phyloP scores from a whole-genome alignment of 225 moss, liverwort and hornwort species.

The Anthoceros angustus region DNA sequence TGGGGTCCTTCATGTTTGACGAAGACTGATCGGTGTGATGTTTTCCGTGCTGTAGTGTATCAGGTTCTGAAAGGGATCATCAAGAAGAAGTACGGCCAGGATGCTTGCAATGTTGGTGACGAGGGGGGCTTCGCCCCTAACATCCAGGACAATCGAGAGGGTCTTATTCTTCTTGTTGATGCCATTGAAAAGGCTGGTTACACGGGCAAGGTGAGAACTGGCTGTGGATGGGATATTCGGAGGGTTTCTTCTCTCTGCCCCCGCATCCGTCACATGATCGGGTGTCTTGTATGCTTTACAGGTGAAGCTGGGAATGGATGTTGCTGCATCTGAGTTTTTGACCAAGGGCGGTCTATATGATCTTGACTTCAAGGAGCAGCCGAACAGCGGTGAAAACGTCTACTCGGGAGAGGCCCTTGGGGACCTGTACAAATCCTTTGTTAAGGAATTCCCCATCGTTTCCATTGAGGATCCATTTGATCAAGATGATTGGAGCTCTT shows the following conservation, averaged over 20 bases:
- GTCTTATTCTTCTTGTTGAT: slow-evolving; percentile 68
- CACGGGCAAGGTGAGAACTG: slow-evolving; percentile 46
- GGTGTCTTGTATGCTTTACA: background rate
- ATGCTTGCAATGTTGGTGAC: slow-evolving; percentile 40
- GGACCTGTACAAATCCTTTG: slow-evolving; percentile 83
- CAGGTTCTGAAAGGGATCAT: slow-evolving; percentile 76
- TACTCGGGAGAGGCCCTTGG: slow-evolving; percentile 69
- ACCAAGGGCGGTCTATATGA: slow-evolving; percentile 73
- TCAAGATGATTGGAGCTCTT: slow-evolving; percentile 95
- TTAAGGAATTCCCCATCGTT: slow-evolving; percentile 74
- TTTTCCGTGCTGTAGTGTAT: slow-evolving; percentile 36
- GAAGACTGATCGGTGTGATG: background rate
- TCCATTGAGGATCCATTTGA: slow-evolving; percentile 96
- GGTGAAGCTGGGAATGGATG: slow-evolving; percentile 95
- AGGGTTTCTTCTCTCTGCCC: background rate
- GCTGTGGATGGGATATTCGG: background rate
- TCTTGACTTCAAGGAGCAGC: slow-evolving; percentile 90
- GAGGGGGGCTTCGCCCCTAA: slow-evolving; percentile 78
- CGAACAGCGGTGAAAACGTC: slow-evolving; percentile 59
- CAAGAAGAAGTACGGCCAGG: slow-evolving; percentile 70
- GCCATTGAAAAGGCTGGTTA: slow-evolving; percentile 95
- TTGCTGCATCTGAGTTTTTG: slow-evolving; percentile 87
- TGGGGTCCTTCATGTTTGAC: background rate
- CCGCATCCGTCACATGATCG: background rate
- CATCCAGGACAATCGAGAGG: slow-evolving; percentile 92